Conservation (phyloP, 1,284 basidiomycete species). For the Heterobasidion irregulare region DNA sequence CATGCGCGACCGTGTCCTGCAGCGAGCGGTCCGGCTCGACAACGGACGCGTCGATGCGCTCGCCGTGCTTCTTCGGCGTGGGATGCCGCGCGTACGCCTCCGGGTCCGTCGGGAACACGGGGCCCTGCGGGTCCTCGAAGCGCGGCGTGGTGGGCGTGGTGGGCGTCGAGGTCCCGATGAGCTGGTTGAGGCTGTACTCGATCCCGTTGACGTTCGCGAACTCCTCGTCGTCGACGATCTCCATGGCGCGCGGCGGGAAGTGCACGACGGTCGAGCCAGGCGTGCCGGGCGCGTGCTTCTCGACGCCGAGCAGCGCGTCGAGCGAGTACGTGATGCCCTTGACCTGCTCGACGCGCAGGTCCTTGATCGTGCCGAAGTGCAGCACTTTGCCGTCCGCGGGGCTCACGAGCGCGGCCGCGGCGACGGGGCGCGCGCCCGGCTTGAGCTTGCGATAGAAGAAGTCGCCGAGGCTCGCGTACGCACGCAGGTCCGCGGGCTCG, state of each 20-base stretch:
- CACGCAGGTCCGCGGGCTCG: slow-evolving; percentile 66
- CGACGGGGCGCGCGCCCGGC: slow-evolving; percentile 74
- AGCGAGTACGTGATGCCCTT: slow-evolving; percentile 97
- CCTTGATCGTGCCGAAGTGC: slow-evolving; percentile 85
- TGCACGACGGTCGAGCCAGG: slow-evolving; percentile 27
- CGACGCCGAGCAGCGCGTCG: slow-evolving; percentile 82
- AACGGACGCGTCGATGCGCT: slow-evolving; percentile 59
- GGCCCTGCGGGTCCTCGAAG: slow-evolving; percentile 10
- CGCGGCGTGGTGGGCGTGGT: slow-evolving; percentile 15
- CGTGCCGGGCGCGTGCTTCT: slow-evolving; percentile 23
- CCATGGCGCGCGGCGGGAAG: slow-evolving; percentile 39
- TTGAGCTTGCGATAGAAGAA: slow-evolving; percentile 94
- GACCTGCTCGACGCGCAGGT: slow-evolving; percentile 89
- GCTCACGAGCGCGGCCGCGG: slow-evolving; percentile 74
- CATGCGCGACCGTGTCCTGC: slow-evolving; percentile 51
- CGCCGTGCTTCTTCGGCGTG: slow-evolving; percentile 47
- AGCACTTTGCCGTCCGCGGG: slow-evolving; percentile 92
- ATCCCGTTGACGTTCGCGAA: slow-evolving; percentile 98
- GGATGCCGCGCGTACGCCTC: slow-evolving; percentile 17
- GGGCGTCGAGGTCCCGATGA: slow-evolving; percentile 47
- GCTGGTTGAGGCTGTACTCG: slow-evolving; percentile 84
- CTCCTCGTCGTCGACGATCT: slow-evolving; percentile 68
- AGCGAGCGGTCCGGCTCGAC: slow-evolving; percentile 41
- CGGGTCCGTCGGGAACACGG: slow-evolving; percentile 20
- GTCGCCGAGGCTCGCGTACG: slow-evolving; percentile 82